Conservation (phyloP, 1,284 basidiomycete genomes). For the Sanghuangporus sanghuang region DNA sequence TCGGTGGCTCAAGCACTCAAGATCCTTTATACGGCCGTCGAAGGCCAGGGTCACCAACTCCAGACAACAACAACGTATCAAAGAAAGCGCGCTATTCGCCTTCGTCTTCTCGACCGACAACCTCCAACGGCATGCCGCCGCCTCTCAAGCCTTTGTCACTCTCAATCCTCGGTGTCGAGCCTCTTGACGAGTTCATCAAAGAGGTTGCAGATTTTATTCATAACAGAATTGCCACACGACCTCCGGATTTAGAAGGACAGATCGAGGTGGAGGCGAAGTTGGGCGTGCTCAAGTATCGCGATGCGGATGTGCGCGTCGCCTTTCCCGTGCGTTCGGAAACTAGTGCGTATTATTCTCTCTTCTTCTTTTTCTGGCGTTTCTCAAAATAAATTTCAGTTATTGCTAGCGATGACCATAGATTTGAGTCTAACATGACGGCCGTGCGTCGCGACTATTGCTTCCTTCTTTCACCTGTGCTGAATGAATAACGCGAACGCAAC, state of each 20-base stretch:
- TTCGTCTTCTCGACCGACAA: constrained; percentile 29
- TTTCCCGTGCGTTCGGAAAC: constrained; percentile 84
- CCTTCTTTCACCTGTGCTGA: constrained; percentile 17
- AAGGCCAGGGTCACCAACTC: constrained; percentile 8
- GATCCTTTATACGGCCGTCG: not conserved
- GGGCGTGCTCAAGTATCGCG: constrained; percentile 68
- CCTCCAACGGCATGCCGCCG: constrained; percentile 31
- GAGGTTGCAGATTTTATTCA: constrained; percentile 90
- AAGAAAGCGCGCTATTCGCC: constrained; percentile 22
- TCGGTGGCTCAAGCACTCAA: not conserved
- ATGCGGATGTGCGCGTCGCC: constrained; percentile 49
- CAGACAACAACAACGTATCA: not conserved
- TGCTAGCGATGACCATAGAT: constrained; percentile 60
- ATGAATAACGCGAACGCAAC: constrained; percentile 18
- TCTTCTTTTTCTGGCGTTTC: constrained; percentile 3
- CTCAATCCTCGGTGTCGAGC: constrained; percentile 89
- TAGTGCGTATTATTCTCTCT: constrained; percentile 50
- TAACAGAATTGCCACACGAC: constrained; percentile 52
- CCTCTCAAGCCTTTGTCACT: constrained; percentile 57
- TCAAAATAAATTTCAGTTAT: constrained; percentile 35
- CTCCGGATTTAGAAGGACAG: constrained; percentile 34
- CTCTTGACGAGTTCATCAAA: constrained; percentile 90
- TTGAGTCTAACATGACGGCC: constrained; percentile 88
- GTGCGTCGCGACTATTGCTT: constrained; percentile 42
- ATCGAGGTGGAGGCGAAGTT: constrained; percentile 94